Percentiles rank a stretch among this genome's conserved stretches.
These are phyloP conservation scores for Fusarium sp. DNA, from an alignment of 2,329 filamentous ascomycete genomes.

Conservation along the genomic window DNA sequence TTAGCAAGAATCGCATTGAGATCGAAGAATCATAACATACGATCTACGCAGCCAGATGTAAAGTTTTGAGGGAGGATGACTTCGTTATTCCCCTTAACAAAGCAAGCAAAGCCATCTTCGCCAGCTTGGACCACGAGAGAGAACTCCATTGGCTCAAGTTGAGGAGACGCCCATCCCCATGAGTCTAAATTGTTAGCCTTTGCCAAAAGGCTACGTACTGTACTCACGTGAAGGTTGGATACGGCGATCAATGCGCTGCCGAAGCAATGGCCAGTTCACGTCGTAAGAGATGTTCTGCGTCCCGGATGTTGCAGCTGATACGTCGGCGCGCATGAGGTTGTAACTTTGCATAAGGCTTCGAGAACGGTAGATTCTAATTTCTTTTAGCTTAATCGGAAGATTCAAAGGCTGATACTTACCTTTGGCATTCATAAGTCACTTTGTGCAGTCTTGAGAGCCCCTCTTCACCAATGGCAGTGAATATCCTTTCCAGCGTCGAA, in stretches of 20 bases:
- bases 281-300: slow-evolving; percentile 21
- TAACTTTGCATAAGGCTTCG: slow-evolving; percentile 33
- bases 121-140: slow-evolving; percentile 17
- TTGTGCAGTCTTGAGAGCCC: not conserved
- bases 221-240: not conserved
- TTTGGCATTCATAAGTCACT: not conserved
- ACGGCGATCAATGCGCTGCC: slow-evolving; percentile 14
- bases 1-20: fast-evolving
- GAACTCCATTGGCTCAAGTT: slow-evolving; percentile 3
- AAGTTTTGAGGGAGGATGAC: not conserved
- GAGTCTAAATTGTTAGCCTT: not conserved
- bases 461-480: not conserved
- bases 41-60: slow-evolving; percentile 16
- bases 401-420: no score
- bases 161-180: slow-evolving; percentile 22
- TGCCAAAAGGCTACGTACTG: fast-evolving
- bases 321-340: slow-evolving; percentile 8
- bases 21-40: not conserved
- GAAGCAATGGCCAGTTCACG: not conserved
- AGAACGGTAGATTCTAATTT: slow-evolving; percentile 8
- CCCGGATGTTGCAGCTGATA: slow-evolving; percentile 4
- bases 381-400: no score
- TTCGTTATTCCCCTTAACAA: slow-evolving; percentile 16
- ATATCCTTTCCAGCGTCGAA: not conserved
- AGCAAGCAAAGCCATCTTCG: slow-evolving; percentile 15